phyloP scores from a whole-genome alignment of 2,329 filamentous ascomycete species.

The Plenodomus lindquistii region DNA sequence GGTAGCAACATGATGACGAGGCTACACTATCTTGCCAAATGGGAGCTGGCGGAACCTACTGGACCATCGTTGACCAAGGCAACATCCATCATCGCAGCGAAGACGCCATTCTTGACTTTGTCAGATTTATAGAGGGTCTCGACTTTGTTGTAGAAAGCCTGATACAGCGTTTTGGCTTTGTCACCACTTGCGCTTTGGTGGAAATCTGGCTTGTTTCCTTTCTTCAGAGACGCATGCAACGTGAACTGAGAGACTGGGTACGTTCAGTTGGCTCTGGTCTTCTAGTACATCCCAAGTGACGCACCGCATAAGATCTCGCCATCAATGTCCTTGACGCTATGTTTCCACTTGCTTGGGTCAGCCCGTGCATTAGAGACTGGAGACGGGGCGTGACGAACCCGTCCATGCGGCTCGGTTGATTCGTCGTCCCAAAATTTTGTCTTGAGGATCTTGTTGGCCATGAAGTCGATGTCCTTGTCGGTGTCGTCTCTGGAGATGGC shows the following conservation, averaged over 20 bases:
- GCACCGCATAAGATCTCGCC: slow-evolving; percentile 94
- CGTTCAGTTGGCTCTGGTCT: slow-evolving; percentile 11
- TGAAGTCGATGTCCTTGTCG: slow-evolving; percentile 79
- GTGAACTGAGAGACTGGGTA: slow-evolving; percentile 93
- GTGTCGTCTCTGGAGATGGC: slow-evolving; percentile 91
- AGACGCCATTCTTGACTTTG: slow-evolving; percentile 90
- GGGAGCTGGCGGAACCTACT: slow-evolving; percentile 62
- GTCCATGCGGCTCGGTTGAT: slow-evolving; percentile 57
- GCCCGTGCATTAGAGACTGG: neutral
- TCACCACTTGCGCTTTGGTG: slow-evolving; percentile 81
- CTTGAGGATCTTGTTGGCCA: slow-evolving; percentile 86
- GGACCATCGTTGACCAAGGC: slow-evolving; percentile 84
- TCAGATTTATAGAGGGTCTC: slow-evolving; percentile 71
- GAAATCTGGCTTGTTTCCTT: slow-evolving; percentile 94
- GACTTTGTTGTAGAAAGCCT: slow-evolving; percentile 79
- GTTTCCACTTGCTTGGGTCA: slow-evolving; percentile 73
- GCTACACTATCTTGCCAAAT: slow-evolving; percentile 61
- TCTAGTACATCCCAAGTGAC: slow-evolving; percentile 22
- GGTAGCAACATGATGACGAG: slow-evolving; percentile 20
- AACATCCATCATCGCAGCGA: slow-evolving; percentile 99
- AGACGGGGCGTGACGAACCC: slow-evolving; percentile 53
- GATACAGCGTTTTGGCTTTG: slow-evolving; percentile 79
- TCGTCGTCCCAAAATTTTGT: slow-evolving; percentile 91
- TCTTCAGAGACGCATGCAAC: slow-evolving; percentile 87
- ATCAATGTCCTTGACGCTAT: slow-evolving; percentile 80